Percentiles rank a stretch among this genome's conserved stretches.
These are phyloP conservation scores for Rubia tinctorum DNA, from an alignment of 305 asterid species.

Conservation along the genomic window DNA sequence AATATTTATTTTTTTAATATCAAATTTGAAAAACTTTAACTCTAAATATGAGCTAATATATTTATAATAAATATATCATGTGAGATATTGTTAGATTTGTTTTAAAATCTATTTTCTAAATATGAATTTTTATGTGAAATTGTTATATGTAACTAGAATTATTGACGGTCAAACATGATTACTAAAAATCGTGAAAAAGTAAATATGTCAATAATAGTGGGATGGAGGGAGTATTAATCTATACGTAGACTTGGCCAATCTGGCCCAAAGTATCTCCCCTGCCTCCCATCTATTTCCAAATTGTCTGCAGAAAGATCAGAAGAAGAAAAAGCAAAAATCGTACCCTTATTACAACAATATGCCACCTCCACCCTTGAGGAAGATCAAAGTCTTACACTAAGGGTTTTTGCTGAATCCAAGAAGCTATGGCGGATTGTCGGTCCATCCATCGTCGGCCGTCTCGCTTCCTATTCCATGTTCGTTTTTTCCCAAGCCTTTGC, in stretches of 20 bases:
- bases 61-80: too few species aligned
- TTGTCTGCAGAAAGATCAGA: background rate
- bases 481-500: conserved; percentile 82
- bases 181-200: too few species aligned
- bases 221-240: too few species aligned
- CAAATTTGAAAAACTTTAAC: too few species aligned
- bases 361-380: background rate
- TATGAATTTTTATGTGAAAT: too few species aligned
- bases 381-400: conserved; percentile 19
- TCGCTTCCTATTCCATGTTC: conserved; percentile 58
- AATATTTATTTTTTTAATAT: too few species aligned
- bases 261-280: background rate
- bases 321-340: conserved; percentile 26
- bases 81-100: too few species aligned
- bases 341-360: conserved; percentile 37
- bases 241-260: background rate
- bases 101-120: too few species aligned
- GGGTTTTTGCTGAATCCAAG: conserved; percentile 63
- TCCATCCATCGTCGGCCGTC: conserved; percentile 80
- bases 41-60: too few species aligned
- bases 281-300: background rate
- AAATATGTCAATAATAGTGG: too few species aligned
- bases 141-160: too few species aligned
- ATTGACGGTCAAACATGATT: too few species aligned
- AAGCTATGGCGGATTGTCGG: conserved; percentile 84